These are phyloP conservation scores for Pisolithus microcarpus DNA, from an alignment of 768 basidiomycete species.

Conservation along the genomic window DNA sequence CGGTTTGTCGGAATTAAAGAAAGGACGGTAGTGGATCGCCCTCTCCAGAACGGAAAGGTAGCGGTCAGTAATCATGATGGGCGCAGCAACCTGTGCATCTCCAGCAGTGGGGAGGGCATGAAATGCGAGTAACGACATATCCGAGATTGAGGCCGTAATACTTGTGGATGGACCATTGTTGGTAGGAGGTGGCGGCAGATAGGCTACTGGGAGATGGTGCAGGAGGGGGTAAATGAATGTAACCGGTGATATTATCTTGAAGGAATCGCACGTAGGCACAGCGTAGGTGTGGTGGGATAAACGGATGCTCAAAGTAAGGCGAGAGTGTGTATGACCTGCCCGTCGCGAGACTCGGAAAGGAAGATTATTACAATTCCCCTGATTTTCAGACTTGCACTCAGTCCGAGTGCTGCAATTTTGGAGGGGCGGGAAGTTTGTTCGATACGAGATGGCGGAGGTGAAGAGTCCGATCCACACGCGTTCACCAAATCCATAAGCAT, in stretches of 20 bases:
- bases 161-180: conserved; percentile 4
- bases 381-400: conserved; percentile 29
- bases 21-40: conserved; percentile 36
- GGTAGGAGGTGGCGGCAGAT: background rate
- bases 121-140: conserved; percentile 56
- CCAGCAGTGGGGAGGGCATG: conserved; percentile 16
- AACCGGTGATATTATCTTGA: conserved; percentile 31
- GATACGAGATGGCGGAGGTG: conserved; percentile 8
- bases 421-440: conserved; percentile 11
- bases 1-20: conserved; percentile 16
- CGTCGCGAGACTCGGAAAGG: conserved; percentile 26
- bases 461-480: conserved; percentile 21
- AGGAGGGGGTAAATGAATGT: conserved; percentile 12
- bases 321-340: conserved; percentile 13
- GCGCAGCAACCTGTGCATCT: conserved; percentile 37
- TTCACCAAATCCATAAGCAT: conserved; percentile 39
- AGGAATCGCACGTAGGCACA: conserved; percentile 49
- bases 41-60: conserved; percentile 55
- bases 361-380: conserved; percentile 46
- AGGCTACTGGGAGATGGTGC: conserved; percentile 3
- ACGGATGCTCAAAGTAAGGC: conserved; percentile 50
- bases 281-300: conserved; percentile 47
- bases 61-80: conserved; percentile 72
- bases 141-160: conserved; percentile 26
- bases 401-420: conserved; percentile 17